Base-by-base conservation (phyloP, 2,329 filamentous ascomycete species). In the Cladophialophora immunda region DNA sequence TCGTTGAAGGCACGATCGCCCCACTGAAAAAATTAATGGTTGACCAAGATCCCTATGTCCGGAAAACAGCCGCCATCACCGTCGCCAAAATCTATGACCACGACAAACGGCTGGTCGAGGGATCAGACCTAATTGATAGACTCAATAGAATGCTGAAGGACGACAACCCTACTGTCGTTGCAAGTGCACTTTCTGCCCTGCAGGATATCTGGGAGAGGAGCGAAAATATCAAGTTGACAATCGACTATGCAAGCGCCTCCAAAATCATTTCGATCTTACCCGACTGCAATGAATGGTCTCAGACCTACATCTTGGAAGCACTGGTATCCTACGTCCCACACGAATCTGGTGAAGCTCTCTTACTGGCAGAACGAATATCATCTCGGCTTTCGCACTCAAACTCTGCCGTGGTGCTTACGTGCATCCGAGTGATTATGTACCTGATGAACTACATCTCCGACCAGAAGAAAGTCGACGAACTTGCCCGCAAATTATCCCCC, bases 131-230 rank as follows among this genome's bases (percentile, higher is more conserved):
- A 58, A 98, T 99, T 73, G 94, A 97, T 76, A 87, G 90, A 69
- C 84, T 99, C 54, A 99, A 99, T 79, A 84, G 87, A 52, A 90
- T 99, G 83, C 82, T 99, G 64, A 89, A 93, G 75, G 95, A 99
- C 73, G 94, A 98, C 78, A 99, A 99, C 75, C 94, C 95, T 0
- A 99, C 95, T 0, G 95, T 99, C 2, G 94, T 99, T 25, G 94
- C 95, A 11, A 97, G 94, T 77, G 94, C 96, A 6, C 81, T 99
- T 69, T 94, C 95, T 29, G 86, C 92, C 38, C 79, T 99, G 75
- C 95, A 97, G 88, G 95, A 99, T 79, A 98, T 99, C 58, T 99
- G 95, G 95, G 95, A 98, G 78, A 87, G 94, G 66, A 98, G 94
- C 77, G 94, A 98, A 79, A 93, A 92, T 66, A 99, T 99, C 79